These are phyloP conservation scores for Stenocarpella maydis DNA, from an alignment of 2,329 filamentous ascomycete species.

Conservation along the genomic window DNA sequence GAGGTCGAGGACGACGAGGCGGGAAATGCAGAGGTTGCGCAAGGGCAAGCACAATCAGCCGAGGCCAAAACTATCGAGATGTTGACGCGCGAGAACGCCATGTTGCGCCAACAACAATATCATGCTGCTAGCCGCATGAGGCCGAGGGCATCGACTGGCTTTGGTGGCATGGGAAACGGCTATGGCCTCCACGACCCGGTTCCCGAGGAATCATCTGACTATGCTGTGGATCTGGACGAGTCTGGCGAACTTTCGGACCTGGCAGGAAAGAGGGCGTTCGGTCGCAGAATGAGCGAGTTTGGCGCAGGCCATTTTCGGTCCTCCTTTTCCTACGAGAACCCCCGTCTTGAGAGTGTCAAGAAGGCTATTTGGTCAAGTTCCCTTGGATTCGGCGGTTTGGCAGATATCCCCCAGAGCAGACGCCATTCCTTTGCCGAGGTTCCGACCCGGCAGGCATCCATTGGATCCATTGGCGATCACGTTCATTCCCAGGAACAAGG, in stretches of 20 bases:
- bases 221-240: conserved; percentile 76
- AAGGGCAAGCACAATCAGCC: conserved; percentile 59
- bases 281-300: conserved; percentile 66
- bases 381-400: conserved; percentile 68
- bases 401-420: conserved; percentile 75
- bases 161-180: conserved; percentile 59
- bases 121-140: conserved; percentile 60
- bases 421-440: conserved; percentile 82
- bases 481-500: conserved; percentile 56
- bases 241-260: conserved; percentile 60
- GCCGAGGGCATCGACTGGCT: conserved; percentile 65
- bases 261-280: conserved; percentile 53
- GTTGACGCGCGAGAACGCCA: conserved; percentile 68
- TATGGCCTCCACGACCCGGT: conserved; percentile 68
- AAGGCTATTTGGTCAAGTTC: conserved; percentile 77
- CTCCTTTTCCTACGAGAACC: conserved; percentile 63
- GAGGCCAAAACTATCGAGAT: conserved; percentile 71
- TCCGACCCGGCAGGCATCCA: conserved; percentile 69
- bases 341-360: conserved; percentile 71
- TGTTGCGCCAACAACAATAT: conserved; percentile 66
- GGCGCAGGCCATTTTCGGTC: conserved; percentile 56
- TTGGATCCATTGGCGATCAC: conserved; percentile 66
- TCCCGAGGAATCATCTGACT: conserved; percentile 70
- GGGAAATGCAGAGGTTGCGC: conserved; percentile 41
- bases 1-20: conserved; percentile 75